Evolutionary conservation across 768 basidiomycete genomes (phyloP), one percentile per base, ranked within the genome.

Genomic region (Boletus reticuloceps): DNA sequence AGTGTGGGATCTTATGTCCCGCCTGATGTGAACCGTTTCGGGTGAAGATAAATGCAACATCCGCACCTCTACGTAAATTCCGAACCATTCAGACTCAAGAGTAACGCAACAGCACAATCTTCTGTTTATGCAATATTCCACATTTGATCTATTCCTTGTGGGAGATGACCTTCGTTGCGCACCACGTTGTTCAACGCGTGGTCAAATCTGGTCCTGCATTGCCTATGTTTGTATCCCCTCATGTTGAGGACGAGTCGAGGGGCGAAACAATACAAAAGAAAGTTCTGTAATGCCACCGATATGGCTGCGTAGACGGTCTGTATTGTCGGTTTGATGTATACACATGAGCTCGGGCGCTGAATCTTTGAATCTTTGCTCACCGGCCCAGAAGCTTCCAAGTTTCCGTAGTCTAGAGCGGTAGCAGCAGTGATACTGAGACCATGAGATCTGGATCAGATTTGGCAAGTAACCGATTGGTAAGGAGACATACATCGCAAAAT

Each of bases 181-280:
- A n/a, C 44, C 1, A 53, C 27, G 17, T 40, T n/a, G 34, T 12
- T 6, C 6, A 50, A 39, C 3, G 22, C 50, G 25, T 19, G 42
- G 2, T 42, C 41, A 4, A 53, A 34, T 13, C 17, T 42, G 13
- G 54, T 60, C 59, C 47, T 48, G 19, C n/a, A n/a, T n/a, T 54
- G 54, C 46, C 55, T 58, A 31, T 58, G 56, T 25, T 53, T 14
- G 17, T 51, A 20, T 37, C 53, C 4, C 41, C 43, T 61, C 20
- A 64, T 12, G 27, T 64, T 64, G 38, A 62, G 47, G 39, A 65
- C 57, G 20, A 64, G 41, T 8, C 64, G 55, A 25, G 60, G 64
- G 4, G 58, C 53, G 10, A 64, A 61, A 13, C 57, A 64, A 29
- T 27, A 65, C 11, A 43, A 51, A 32, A 64, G 54, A 34, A 62